Percentiles rank a stretch among this genome's conserved stretches.
phyloP scores from a whole-genome alignment of 345 rosid species.

The Dimocarpus longan region DNA sequence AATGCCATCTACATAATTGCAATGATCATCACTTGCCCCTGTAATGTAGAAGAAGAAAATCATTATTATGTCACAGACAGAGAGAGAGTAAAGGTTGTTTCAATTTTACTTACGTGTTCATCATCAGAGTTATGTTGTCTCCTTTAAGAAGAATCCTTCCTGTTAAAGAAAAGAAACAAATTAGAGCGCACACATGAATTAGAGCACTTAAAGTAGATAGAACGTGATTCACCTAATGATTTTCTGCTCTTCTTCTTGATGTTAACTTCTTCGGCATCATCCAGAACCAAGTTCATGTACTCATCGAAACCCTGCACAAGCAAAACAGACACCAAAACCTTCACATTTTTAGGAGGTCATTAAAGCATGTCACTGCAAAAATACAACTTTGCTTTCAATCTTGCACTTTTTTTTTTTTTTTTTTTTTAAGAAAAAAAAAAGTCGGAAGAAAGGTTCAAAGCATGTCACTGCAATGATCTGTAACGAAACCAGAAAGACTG shows the following conservation, averaged over 20 bases:
- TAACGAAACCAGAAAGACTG: conserved; percentile 1
- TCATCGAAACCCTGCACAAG: conserved; percentile 84
- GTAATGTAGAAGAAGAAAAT: conserved; percentile 15
- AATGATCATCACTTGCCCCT: conserved; percentile 55
- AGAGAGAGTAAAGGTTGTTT: not conserved
- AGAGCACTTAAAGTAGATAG: not conserved
- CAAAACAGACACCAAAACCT: conserved; percentile 6
- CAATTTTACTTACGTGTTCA: conserved; percentile 69
- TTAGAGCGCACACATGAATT: conserved; percentile 1
- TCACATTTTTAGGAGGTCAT: not conserved
- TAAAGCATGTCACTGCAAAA: too few relatives aligned
- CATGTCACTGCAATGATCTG: conserved; percentile 2
- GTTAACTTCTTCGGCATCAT: conserved; percentile 94
- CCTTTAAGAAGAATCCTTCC: conserved; percentile 94
- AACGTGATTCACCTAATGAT: conserved; percentile 56
- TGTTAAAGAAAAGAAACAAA: conserved; percentile 30
- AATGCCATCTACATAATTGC: conserved; percentile 1
- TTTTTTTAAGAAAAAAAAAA: not conserved
- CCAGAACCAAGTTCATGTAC: conserved; percentile 96
- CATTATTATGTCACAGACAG: not conserved
- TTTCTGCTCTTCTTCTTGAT: conserved; percentile 87
- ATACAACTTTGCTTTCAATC: too few relatives aligned
- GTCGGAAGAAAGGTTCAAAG: not conserved
- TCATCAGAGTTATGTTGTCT: conserved; percentile 91
- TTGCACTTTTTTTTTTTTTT: not conserved